Evolutionary conservation across 1,139 yeast genomes (phyloP), one percentile per base, ranked within the genome.

Genomic region (Yamadazyma triangularis): DNA sequence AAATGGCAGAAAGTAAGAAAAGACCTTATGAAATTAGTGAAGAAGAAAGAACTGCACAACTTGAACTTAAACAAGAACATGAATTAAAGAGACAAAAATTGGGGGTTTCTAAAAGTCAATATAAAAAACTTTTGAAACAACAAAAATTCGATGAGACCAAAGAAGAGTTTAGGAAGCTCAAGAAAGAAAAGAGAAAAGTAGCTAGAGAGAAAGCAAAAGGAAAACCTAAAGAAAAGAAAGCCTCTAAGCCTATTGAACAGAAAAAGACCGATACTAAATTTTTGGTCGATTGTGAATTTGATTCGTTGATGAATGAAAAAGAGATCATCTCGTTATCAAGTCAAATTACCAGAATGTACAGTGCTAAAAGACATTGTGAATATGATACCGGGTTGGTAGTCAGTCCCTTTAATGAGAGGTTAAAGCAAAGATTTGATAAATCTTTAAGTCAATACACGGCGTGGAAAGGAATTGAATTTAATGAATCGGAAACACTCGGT

Each of bases 201-300:
- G 54, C 57, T 28, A 54, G 61, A 34, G 51, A 48, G 25, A 50
- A 65, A 33, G 50, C 61, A 26, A 60, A 56, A 35, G 54, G 51
- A 29, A 49, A 31, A 35, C 42, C 54, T 30, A 64, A 36, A 42
- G 51, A 26, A 51, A 48, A 51, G 58, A 53, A 37, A 51, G 9
- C 9, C 9, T 48, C 29, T 52, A 64, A 22, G 4, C 72, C 73
- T 3, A 51, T 54, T 21, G 48, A 57, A 10, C 82, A 77, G 45
- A 47, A 36, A 2, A 54, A 58, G 8, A 68, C 78, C 4, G 73
- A 70, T 0, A 69, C 74, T 25, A 61, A 61, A 4, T 69, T 89
- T 23, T 61, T 88, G 13, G 54, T 91, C 42, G 98, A 91, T 57
- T 91, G 98, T 58, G 85, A 73, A 15, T 91, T 91, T 54, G 98